phyloP scores from a whole-genome alignment of 768 basidiomycete genomes.

The Tricholoma sp. region DNA sequence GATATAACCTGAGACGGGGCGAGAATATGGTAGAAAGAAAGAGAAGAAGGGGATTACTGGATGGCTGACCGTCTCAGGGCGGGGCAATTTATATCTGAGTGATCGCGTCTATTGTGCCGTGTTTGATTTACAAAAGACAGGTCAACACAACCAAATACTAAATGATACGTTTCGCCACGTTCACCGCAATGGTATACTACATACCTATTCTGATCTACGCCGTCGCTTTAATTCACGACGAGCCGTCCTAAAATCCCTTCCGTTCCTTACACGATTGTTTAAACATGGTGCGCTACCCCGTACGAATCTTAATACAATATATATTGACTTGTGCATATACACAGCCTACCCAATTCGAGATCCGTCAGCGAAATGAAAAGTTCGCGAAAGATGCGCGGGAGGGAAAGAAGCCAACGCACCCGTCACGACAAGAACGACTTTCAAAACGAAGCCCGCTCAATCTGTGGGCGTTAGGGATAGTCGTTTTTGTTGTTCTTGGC shows the following conservation, averaged over 20 bases:
- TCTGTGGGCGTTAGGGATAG: slow-evolving; percentile 65
- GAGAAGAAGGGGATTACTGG: no score
- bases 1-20: background rate
- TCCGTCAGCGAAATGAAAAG: slow-evolving; percentile 75
- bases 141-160: no score
- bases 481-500: slow-evolving; percentile 75
- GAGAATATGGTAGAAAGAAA: background rate
- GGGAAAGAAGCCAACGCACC: slow-evolving; percentile 73
- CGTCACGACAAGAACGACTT: slow-evolving; percentile 66
- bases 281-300: slow-evolving; percentile 23
- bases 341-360: slow-evolving; percentile 79
- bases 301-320: background rate
- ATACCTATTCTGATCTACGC: background rate
- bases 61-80: background rate
- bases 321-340: background rate
- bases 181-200: background rate
- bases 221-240: background rate
- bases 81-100: background rate
- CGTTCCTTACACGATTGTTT: slow-evolving; percentile 5
- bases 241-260: background rate
- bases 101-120: no score
- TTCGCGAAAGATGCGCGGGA: slow-evolving; percentile 69
- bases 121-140: no score
- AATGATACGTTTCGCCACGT: background rate
- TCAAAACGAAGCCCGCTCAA: slow-evolving; percentile 73